Percentiles rank a stretch among this genome's conserved stretches.
phyloP scores from a whole-genome alignment of 768 basidiomycete species.

The Lactarius deliciosus region DNA sequence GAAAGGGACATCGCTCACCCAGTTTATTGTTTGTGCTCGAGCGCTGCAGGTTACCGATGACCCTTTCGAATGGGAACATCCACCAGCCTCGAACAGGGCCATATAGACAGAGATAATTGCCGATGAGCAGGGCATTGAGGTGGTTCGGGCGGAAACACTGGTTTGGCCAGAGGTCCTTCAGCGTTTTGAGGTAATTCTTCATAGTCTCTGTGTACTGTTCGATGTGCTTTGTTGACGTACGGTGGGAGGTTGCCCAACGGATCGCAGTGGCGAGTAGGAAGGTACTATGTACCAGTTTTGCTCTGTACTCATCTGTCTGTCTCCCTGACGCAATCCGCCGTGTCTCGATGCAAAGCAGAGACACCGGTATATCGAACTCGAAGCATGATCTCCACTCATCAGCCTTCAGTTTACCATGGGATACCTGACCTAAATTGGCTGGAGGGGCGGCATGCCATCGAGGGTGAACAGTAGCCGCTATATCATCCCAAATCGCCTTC shows the following conservation, averaged over 20 bases:
- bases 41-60: constrained; percentile 31
- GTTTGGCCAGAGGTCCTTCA: not conserved
- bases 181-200: too few species aligned
- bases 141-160: not conserved
- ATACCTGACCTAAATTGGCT: not conserved
- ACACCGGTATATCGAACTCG: constrained; percentile 8
- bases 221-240: not conserved
- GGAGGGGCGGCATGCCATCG: constrained; percentile 4
- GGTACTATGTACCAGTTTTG: not conserved
- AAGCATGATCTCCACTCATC: constrained; percentile 14
- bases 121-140: too few species aligned
- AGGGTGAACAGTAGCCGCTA: constrained; percentile 3
- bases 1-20: constrained; percentile 24
- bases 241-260: constrained; percentile 1
- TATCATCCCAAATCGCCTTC: not conserved
- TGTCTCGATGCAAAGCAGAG: not conserved
- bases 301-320: not conserved
- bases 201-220: not conserved
- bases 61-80: constrained; percentile 35
- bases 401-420: constrained; percentile 8
- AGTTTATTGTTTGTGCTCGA: constrained; percentile 32
- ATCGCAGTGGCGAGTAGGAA: not conserved
- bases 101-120: constrained; percentile 3
- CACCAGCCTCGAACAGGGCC: constrained; percentile 40
- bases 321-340: not conserved